Base-by-base conservation (phyloP, 2,329 filamentous ascomycete species). In the Aspergillus brunneoviolaceus region DNA sequence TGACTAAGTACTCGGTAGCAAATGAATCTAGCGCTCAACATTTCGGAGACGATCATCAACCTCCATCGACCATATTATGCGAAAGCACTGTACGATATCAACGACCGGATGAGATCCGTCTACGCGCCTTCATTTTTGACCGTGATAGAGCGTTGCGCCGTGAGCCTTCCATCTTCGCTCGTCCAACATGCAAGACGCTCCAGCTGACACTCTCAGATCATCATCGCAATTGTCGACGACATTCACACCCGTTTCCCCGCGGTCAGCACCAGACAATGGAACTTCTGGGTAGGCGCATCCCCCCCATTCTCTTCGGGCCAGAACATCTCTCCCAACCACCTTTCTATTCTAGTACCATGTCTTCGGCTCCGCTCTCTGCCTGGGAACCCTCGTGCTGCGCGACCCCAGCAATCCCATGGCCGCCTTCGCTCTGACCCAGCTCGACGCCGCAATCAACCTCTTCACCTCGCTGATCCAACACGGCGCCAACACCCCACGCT, bases 251-350 rank as follows among this genome's bases (percentile, higher is more conserved):
- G 51, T 3, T 54, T 54, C 27, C 51, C 51, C 1, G 51, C 51
- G 5, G 51, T 54, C 11, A 54, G 51, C n/a, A 54, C 33, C 35
- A 54, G 51, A n/a, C 51, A 54, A 42, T 54, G 51, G 51, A 54
- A 54, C 27, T 25, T 54, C 35, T 54, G 51, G 51, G 51, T 54
- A 47, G 3, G 51, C 11, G 3, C n/a, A 12, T 47, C 35, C 16
- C 7, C 2, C 16, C 6, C 1, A 5, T 3, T 45, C 2, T 3
- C 23, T 5, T 0, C 10, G 21, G 6, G 21, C 16, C 29, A 42
- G 6, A 47, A 25, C 3, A 42, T 12, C n/a, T 47, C 27, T 42
- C 35, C 7, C 16, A 9, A 25, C n/a, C 6, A 3, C 27, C 7
- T 29, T 49, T 10, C 11, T 25, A 49, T 12, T 1, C 35, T 47